Evolutionary conservation across 441 rosid species (phyloP).

Genomic region (Gossypium aridum): DNA sequence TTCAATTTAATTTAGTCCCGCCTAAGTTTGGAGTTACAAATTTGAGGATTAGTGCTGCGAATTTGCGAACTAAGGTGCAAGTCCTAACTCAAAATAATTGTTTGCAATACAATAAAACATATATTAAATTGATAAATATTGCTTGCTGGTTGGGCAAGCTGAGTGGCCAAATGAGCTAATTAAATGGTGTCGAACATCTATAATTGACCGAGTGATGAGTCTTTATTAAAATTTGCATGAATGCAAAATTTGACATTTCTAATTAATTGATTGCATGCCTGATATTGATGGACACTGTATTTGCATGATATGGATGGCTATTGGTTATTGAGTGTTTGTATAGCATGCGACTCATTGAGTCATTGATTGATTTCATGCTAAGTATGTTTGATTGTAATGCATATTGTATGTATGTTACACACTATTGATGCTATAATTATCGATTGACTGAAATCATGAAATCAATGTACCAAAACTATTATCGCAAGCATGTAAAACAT

Average conservation of each 20-base stretch:
- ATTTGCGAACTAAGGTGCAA: no score
- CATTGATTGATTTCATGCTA: no score
- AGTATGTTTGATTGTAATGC: neutral
- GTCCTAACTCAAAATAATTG: neutral
- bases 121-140: no score
- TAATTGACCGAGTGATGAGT: neutral
- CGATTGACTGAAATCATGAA: neutral
- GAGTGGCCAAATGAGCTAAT: neutral
- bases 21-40: neutral
- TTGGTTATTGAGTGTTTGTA: neutral
- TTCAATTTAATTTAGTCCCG: no score
- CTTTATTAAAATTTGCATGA: neutral
- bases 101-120: neutral
- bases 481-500: neutral
- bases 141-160: neutral
- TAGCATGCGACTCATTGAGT: neutral
- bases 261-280: neutral
- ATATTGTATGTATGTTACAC: neutral
- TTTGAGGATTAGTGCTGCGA: neutral
- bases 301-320: no score
- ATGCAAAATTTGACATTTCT: neutral
- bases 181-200: neutral
- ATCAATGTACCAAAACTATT: neutral
- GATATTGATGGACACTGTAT: no score
- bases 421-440: neutral